phyloP scores from a whole-genome alignment of 345 rosid species.

The Excoecaria agallocha region DNA sequence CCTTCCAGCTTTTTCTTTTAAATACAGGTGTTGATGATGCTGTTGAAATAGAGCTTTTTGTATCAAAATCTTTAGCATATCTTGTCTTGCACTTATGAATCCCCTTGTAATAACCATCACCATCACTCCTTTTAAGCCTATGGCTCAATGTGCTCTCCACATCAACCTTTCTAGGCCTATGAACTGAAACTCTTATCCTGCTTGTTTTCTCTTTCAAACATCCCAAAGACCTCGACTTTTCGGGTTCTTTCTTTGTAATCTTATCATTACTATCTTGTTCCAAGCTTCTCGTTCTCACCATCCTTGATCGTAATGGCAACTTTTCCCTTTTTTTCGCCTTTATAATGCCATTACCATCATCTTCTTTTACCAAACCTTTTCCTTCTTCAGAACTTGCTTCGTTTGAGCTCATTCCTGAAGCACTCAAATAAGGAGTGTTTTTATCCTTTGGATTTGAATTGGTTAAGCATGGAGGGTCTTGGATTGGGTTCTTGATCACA shows the following conservation, averaged over 20 bases:
- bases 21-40: constrained; percentile 25
- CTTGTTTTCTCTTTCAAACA: neutral
- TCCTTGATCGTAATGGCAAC: neutral
- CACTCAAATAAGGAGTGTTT: neutral
- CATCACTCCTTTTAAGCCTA: constrained; percentile 12
- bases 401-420: constrained; percentile 14
- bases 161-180: constrained; percentile 11
- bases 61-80: constrained; percentile 35
- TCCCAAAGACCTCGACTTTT: neutral
- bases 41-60: constrained; percentile 34
- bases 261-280: neutral
- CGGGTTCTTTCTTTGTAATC: constrained; percentile 1
- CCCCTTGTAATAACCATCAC: constrained; percentile 18
- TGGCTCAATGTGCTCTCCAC: constrained; percentile 9
- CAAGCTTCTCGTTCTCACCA: neutral
- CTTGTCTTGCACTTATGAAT: constrained; percentile 22
- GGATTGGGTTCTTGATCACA: constrained; percentile 22
- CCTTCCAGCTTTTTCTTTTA: constrained; percentile 52
- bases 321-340: neutral
- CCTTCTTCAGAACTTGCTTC: neutral
- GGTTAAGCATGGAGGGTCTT: constrained; percentile 26
- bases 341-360: no score
- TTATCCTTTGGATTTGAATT: neutral
- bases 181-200: neutral
- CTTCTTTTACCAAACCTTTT: neutral